Evolutionary conservation across 345 rosid genomes (phyloP).

Genomic region (Populus alba): DNA sequence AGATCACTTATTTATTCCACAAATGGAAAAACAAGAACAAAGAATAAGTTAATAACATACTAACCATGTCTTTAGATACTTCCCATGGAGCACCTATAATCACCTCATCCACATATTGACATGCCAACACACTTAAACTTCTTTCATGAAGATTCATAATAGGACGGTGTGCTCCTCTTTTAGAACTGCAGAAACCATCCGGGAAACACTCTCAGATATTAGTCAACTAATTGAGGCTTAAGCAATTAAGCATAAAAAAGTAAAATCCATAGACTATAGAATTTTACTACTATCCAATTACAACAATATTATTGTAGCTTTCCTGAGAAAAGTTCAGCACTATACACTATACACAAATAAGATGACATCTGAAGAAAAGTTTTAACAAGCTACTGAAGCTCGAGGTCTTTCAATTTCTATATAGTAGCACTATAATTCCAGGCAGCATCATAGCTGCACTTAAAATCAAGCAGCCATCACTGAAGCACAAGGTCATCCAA

Average conservation of each 20-base stretch:
- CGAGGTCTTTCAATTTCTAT: not conserved
- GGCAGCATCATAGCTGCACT: not conserved
- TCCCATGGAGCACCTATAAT: slow-evolving; percentile 80
- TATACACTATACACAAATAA: not conserved
- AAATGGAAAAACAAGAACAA: not conserved
- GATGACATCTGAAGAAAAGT: not conserved
- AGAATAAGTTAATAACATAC: slow-evolving; percentile 18
- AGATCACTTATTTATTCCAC: not conserved
- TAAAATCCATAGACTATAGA: not conserved
- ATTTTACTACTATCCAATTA: not conserved
- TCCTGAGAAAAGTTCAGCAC: not conserved
- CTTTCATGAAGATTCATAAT: slow-evolving; percentile 84
- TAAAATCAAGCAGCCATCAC: not conserved
- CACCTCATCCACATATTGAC: slow-evolving; percentile 76
- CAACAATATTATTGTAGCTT: not conserved
- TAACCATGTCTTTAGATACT: slow-evolving; percentile 66
- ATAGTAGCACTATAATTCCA: not conserved
- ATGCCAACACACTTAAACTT: slow-evolving; percentile 73
- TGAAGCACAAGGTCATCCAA: not conserved
- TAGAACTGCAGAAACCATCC: slow-evolving; percentile 45
- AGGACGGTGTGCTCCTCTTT: slow-evolving; percentile 68
- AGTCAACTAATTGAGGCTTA: not conserved
- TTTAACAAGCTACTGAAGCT: not conserved
- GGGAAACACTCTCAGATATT: not conserved
- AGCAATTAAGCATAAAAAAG: not conserved